Evolutionary conservation across 2,329 filamentous ascomycete genomes (phyloP), one percentile per base, ranked within the genome.

Genomic region (Cladosporium sp.): DNA sequence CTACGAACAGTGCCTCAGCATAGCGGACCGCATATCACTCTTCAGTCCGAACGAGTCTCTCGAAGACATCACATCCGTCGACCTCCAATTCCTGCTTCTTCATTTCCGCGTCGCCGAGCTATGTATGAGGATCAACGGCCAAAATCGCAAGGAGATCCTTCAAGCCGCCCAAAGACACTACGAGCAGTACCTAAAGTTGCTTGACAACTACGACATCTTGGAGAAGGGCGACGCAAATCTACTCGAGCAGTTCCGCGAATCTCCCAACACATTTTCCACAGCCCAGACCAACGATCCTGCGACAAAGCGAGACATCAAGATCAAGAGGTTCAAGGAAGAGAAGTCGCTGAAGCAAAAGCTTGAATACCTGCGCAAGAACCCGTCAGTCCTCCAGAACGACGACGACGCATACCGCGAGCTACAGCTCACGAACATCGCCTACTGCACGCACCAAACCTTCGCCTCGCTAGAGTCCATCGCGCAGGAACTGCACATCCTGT

Each of bases 31-130:
- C 53, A 75, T 93, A 20, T 85, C 87, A 0, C 75, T 98, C 47
- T 97, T 97, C 78, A 95, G 89, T 59, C 77, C 83, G 30, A 98
- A 98, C 69, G 93, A 98, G 69, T 79, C 80, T 1, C 70, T 92
- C 33, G 93, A 98, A 54, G 93, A 98, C 70, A 73, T 96, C 27
- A 76, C 87, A 12, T 94, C 92, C 1, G 77, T 79, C n/a, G 85
- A 95, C 62, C 72, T 98, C 27, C 88, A 89, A 71, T 86, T 92
- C 67, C 78, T 98, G 54, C 78, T 89, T 18, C 79, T 91, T 54
- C 78, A 86, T 67, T 89, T 84, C 67, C 80, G 85, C 62, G 74
- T 93, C 47, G 92, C 90, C 29, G 90, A 95, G 63, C 77, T 96
- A 11, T 73, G 85, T 32, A 82, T 88, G 61, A 84, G 81, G 57